Conservation (phyloP, 2,329 filamentous ascomycete species). For the Epicoccum nigrum region DNA sequence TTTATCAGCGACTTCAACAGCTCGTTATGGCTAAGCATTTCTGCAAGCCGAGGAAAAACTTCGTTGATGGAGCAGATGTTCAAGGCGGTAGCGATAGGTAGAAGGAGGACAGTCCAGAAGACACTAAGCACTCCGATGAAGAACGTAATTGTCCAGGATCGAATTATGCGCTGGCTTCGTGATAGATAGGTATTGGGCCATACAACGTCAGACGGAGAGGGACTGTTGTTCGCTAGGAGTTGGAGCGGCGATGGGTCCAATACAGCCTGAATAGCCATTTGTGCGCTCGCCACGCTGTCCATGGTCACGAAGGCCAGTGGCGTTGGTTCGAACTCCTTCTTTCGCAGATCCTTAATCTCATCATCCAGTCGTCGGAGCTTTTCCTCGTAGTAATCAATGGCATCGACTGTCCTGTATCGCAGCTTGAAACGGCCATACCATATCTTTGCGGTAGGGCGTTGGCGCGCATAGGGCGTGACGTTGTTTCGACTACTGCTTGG, state of each 20-base stretch:
- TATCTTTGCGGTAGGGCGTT: constrained; percentile 72
- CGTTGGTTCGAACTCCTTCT: constrained; percentile 76
- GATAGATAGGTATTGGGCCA: constrained; percentile 93
- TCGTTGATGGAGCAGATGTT: constrained; percentile 80
- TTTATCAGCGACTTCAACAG: constrained; percentile 79
- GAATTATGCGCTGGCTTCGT: constrained; percentile 72
- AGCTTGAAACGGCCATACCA: constrained; percentile 80
- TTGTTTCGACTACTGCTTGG: constrained; percentile 44
- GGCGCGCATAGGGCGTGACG: constrained; percentile 52
- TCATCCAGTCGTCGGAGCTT: constrained; percentile 80
- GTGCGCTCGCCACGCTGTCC: constrained; percentile 88
- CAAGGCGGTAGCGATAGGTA: constrained; percentile 77
- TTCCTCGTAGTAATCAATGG: constrained; percentile 93
- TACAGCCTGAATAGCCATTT: constrained; percentile 95
- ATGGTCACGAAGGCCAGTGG: constrained; percentile 95
- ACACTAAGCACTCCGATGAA: constrained; percentile 84
- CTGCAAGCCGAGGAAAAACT: constrained; percentile 72
- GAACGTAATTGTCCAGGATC: constrained; percentile 82
- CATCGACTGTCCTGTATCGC: constrained; percentile 76
- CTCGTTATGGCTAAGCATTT: constrained; percentile 69
- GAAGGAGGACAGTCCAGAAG: constrained; percentile 85
- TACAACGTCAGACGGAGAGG: constrained; percentile 88
- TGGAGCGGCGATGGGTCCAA: constrained; percentile 88
- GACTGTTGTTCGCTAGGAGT: constrained; percentile 83
- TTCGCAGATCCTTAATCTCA: constrained; percentile 71